phyloP scores from a whole-genome alignment of 108 stramenopile genomes.

The Fragilaria crotonensis region DNA sequence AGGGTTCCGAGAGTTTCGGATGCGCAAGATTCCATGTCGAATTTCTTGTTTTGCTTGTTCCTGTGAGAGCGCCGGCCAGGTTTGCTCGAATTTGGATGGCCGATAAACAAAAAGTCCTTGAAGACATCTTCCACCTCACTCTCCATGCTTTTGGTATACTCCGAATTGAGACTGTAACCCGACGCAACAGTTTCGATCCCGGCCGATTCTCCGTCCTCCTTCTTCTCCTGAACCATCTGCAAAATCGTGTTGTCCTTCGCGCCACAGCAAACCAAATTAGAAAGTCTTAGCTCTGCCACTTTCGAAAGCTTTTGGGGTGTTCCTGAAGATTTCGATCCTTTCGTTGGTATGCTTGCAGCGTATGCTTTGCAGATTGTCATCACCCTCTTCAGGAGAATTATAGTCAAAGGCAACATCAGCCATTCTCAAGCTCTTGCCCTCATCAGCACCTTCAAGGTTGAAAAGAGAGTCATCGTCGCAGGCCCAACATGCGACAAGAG shows the following conservation, averaged over 20 bases:
- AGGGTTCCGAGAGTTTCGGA: no score
- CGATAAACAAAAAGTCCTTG: constrained; percentile 55
- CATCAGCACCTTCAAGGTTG: neutral
- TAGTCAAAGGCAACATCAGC: neutral
- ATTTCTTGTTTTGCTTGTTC: constrained; percentile 10
- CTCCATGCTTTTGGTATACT: constrained; percentile 36
- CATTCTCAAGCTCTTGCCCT: neutral
- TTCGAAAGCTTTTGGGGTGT: neutral
- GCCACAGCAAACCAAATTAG: neutral
- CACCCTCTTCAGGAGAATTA: neutral
- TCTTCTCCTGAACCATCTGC: neutral
- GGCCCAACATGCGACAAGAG: neutral
- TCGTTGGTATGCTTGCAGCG: neutral
- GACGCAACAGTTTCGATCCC: neutral
- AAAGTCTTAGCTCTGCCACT: neutral
- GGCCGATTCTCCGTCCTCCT: no score
- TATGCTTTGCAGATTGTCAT: neutral
- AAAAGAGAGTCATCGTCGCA: neutral
- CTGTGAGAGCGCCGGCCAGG: constrained; percentile 30
- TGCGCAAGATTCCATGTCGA: no score
- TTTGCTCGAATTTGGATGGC: constrained; percentile 18
- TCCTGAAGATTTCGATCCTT: neutral
- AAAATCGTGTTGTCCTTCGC: neutral
- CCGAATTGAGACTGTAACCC: constrained; percentile 24
- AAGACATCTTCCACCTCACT: constrained; percentile 53